Percentiles rank a stretch among this genome's conserved stretches.
These are phyloP conservation scores for Phlebopus sp. DNA, from an alignment of 1,284 basidiomycete species.

Conservation along the genomic window DNA sequence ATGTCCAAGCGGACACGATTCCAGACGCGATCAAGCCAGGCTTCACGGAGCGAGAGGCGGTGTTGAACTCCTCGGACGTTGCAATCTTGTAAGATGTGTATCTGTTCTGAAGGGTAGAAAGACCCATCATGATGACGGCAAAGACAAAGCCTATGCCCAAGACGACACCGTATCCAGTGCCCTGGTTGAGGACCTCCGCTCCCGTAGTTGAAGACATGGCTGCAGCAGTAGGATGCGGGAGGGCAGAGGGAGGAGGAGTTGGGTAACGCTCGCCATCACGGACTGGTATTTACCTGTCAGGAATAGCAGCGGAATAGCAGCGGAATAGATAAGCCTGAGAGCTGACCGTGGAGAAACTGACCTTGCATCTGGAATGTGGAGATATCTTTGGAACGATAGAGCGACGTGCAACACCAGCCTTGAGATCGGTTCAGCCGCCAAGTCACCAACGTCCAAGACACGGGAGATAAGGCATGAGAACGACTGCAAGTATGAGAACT, in stretches of 20 bases:
- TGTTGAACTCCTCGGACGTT: slow-evolving; percentile 45
- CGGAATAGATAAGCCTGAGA: slow-evolving; percentile 7
- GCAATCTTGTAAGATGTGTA: slow-evolving; percentile 19
- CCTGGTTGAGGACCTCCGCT: slow-evolving; percentile 19
- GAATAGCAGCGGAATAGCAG: neutral
- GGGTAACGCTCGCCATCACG: neutral
- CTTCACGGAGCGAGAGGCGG: slow-evolving; percentile 41
- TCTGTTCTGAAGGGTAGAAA: slow-evolving; percentile 22
- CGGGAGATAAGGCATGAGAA: too few species aligned
- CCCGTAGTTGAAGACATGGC: slow-evolving; percentile 11
- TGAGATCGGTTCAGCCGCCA: neutral
- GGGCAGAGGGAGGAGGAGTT: neutral
- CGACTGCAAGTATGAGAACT: too few species aligned
- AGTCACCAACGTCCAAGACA: too few species aligned
- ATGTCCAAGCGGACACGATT: slow-evolving; percentile 44
- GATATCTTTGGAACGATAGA: neutral
- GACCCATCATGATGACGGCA: slow-evolving; percentile 24
- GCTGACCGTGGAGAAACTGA: neutral
- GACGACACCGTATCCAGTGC: slow-evolving; percentile 26
- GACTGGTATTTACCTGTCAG: neutral
- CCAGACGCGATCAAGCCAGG: slow-evolving; percentile 56
- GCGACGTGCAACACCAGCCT: neutral
- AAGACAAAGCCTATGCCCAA: slow-evolving; percentile 28
- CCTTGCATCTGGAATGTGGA: too few species aligned
- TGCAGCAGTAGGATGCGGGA: neutral